Evolutionary conservation across 2,329 filamentous ascomycete species (phyloP).

Genomic region (Cytospora paraplurivora): DNA sequence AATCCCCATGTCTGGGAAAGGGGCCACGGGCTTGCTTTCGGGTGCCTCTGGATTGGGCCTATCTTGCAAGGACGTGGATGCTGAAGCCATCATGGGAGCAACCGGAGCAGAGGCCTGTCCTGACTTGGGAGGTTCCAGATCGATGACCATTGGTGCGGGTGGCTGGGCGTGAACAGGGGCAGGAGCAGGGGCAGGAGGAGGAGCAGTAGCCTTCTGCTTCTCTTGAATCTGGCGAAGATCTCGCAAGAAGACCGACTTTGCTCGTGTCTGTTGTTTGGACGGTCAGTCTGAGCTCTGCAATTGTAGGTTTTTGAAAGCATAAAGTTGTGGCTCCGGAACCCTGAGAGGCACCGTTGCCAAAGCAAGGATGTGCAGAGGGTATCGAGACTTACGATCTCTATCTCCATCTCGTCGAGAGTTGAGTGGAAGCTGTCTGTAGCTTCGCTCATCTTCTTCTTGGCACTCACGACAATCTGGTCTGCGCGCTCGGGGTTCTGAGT

Average conservation of each 20-base stretch:
- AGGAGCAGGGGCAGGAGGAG: neutral
- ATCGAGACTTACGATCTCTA: constrained; percentile 25
- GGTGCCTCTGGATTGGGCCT: constrained; percentile 19
- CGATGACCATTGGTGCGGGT: constrained; percentile 29
- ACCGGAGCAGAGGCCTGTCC: constrained; percentile 24
- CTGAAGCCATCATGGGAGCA: constrained; percentile 25
- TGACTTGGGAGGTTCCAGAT: constrained; percentile 23
- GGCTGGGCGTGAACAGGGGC: constrained; percentile 18
- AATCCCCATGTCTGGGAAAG: constrained; percentile 29
- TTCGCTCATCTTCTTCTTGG: constrained; percentile 27
- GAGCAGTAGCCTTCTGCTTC: constrained; percentile 13
- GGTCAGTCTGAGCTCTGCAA: constrained; percentile 8
- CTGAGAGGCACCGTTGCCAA: neutral
- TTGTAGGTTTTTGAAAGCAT: no score
- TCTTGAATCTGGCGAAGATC: constrained; percentile 25
- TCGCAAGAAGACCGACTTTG: constrained; percentile 27
- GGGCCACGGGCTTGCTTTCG: constrained; percentile 25
- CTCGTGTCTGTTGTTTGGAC: constrained; percentile 14
- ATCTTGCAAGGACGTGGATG: constrained; percentile 23
- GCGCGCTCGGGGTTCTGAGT: constrained; percentile 18
- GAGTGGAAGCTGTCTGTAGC: constrained; percentile 26
- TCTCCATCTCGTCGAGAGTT: constrained; percentile 29
- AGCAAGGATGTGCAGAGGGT: neutral
- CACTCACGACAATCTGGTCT: constrained; percentile 19
- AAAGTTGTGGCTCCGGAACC: neutral